phyloP scores from a whole-genome alignment of 2,329 filamentous ascomycete species.

The Chrysosporium queenslandicum region DNA sequence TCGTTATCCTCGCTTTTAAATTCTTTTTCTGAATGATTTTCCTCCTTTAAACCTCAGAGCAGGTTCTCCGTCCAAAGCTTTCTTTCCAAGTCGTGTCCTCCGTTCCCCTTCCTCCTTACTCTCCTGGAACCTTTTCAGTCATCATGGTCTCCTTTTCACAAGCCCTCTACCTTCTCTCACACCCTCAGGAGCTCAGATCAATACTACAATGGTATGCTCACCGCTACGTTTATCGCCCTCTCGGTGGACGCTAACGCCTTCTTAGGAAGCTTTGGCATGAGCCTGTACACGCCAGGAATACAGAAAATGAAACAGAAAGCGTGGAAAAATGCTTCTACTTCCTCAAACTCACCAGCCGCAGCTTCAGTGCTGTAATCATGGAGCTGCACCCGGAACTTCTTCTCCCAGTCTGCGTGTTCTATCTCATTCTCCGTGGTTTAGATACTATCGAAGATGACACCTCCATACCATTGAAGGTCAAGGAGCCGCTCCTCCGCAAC shows the following conservation, averaged over 20 bases:
- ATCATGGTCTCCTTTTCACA: conserved; percentile 39
- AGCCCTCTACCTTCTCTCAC: conserved; percentile 60
- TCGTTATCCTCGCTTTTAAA: neutral
- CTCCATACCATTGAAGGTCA: conserved; percentile 69
- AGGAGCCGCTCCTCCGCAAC: conserved; percentile 73
- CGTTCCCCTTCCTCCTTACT: neutral
- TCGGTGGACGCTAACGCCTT: neutral
- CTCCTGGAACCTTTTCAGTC: conserved; percentile 12
- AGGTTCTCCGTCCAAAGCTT: neutral
- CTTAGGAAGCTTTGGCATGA: conserved; percentile 93
- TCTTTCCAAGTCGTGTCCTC: neutral
- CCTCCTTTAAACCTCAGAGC: neutral
- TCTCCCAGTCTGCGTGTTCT: conserved; percentile 82
- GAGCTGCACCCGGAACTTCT: conserved; percentile 92
- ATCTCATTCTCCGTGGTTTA: conserved; percentile 79
- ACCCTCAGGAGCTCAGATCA: conserved; percentile 66
- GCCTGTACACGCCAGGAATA: conserved; percentile 74
- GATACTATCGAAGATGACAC: conserved; percentile 99
- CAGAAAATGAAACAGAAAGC: conserved; percentile 60
- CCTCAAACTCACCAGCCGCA: conserved; percentile 80
- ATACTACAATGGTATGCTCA: conserved; percentile 72
- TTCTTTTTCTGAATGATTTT: neutral
- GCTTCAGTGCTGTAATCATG: conserved; percentile 85
- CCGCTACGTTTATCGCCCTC: neutral
- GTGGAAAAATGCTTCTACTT: conserved; percentile 77